Evolutionary conservation across 306 rosid genomes (phyloP).

Genomic region (Trichosanthes truncata): DNA sequence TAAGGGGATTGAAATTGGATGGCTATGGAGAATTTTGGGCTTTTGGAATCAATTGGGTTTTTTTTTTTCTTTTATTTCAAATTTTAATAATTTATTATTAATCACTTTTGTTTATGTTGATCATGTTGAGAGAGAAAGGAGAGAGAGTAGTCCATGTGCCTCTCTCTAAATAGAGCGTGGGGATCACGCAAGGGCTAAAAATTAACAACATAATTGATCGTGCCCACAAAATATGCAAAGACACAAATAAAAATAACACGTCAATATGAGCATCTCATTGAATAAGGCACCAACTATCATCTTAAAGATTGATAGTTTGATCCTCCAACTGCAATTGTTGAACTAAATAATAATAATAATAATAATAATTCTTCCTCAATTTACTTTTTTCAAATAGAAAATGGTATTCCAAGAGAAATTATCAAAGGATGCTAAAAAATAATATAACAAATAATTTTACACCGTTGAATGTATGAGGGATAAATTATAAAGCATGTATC

Average conservation of each 20-base stretch:
- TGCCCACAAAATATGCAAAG: not conserved
- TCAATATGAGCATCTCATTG: too few relatives aligned
- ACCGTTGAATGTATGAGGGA: too few relatives aligned
- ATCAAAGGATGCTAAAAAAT: not conserved
- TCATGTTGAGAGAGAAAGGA: not conserved
- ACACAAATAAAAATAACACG: not conserved
- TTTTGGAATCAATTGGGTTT: conserved; percentile 10
- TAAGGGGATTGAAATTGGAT: conserved; percentile 24
- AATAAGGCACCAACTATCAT: too few relatives aligned
- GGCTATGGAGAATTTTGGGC: conserved; percentile 16
- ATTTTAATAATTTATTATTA: not conserved
- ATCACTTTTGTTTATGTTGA: conserved; percentile 8
- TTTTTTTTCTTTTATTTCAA: not conserved
- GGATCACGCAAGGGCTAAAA: not conserved
- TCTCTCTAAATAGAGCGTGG: not conserved
- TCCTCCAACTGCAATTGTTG: too few relatives aligned
- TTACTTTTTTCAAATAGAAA: too few relatives aligned
- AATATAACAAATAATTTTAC: too few relatives aligned
- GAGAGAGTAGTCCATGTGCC: not conserved
- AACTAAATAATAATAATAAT: not conserved
- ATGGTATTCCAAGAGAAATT: not conserved
- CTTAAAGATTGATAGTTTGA: too few relatives aligned
- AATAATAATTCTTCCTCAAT: not conserved
- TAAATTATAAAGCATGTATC: too few relatives aligned
- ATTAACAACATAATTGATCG: not conserved